phyloP scores from a whole-genome alignment of 495 filamentous ascomycete species.

The Penicillium lividum region DNA sequence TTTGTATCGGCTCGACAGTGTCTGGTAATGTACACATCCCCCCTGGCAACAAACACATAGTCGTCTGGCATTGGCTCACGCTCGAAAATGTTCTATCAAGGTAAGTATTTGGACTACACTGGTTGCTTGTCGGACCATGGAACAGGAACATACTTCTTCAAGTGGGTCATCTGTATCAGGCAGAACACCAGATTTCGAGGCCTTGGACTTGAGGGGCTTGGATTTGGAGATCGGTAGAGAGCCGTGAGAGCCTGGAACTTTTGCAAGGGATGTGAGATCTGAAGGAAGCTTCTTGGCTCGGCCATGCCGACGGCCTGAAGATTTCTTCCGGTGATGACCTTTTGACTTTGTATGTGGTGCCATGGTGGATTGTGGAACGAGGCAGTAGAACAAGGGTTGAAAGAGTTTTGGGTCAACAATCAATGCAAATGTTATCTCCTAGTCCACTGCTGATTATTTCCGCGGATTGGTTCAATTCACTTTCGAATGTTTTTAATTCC shows the following conservation, averaged over 20 bases:
- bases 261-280: not conserved
- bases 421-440: not conserved
- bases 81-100: slow-evolving; percentile 33
- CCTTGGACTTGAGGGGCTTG: not conserved
- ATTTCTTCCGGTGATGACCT: slow-evolving; percentile 12
- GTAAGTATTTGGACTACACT: not conserved
- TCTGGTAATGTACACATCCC: slow-evolving; percentile 52
- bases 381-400: not conserved
- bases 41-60: slow-evolving; percentile 54
- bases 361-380: slow-evolving; percentile 7
- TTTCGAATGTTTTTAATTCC: not conserved
- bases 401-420: not conserved
- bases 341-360: slow-evolving; percentile 11
- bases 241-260: not conserved
- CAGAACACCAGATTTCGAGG: slow-evolving; percentile 2
- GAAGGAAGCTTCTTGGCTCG: slow-evolving; percentile 1
- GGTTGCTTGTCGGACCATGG: not conserved
- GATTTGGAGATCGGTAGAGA: not conserved
- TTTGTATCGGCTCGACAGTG: slow-evolving; percentile 50
- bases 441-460: not conserved
- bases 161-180: slow-evolving; percentile 24
- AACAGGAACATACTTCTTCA: slow-evolving; percentile 18
- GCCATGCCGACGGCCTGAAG: not conserved
- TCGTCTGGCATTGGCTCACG: slow-evolving; percentile 26
- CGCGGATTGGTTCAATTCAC: not conserved